Conservation (phyloP, 768 basidiomycete species). For the Lactifluus echinatus region DNA sequence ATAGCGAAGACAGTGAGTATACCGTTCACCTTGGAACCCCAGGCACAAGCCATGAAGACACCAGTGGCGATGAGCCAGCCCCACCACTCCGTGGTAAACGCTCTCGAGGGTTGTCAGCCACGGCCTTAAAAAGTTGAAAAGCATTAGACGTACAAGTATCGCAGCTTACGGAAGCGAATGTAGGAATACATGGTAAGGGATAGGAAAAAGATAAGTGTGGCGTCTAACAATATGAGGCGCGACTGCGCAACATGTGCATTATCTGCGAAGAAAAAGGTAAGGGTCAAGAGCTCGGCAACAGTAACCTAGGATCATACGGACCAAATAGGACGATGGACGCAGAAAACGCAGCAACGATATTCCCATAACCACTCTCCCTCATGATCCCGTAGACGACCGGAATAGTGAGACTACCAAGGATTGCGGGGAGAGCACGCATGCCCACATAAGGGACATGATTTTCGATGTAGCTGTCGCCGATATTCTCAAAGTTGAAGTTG, state of each 20-base stretch:
- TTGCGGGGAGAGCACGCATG: constrained; percentile 85
- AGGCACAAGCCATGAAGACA: constrained; percentile 88
- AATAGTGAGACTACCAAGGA: constrained; percentile 83
- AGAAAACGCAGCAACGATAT: constrained; percentile 83
- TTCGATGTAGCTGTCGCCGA: constrained; percentile 85
- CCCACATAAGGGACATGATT: constrained; percentile 90
- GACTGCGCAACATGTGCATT: constrained; percentile 95
- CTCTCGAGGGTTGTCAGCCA: constrained; percentile 37
- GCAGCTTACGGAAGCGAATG: constrained; percentile 88
- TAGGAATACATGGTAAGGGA: constrained; percentile 88
- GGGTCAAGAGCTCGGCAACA: not conserved
- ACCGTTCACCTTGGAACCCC: constrained; percentile 98
- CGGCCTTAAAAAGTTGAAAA: not conserved
- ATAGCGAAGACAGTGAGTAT: constrained; percentile 83
- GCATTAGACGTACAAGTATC: constrained; percentile 58
- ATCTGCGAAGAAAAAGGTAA: constrained; percentile 39
- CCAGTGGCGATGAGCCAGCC: constrained; percentile 87
- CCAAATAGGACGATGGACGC: constrained; percentile 82
- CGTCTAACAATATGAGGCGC: constrained; percentile 94
- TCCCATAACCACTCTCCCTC: constrained; percentile 96
- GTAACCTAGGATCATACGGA: constrained; percentile 33
- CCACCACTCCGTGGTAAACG: constrained; percentile 91
- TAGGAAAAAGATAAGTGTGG: constrained; percentile 93
- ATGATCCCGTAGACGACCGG: constrained; percentile 93
- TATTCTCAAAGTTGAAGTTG: constrained; percentile 86